These are phyloP conservation scores for Rubus parviflorus DNA, from an alignment of 306 rosid species.

Conservation along the genomic window DNA sequence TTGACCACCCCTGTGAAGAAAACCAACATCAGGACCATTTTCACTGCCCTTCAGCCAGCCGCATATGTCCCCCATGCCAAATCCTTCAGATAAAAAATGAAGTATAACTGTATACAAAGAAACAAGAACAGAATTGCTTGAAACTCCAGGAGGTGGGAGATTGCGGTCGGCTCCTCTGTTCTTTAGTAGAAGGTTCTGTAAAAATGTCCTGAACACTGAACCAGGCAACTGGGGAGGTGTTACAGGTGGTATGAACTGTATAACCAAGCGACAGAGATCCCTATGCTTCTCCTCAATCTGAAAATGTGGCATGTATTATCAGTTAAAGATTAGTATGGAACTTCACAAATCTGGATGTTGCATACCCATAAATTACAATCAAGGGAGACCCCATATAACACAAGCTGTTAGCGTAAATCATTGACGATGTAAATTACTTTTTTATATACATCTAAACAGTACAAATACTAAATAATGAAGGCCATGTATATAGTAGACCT, in stretches of 20 bases:
- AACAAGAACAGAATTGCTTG: constrained; percentile 85
- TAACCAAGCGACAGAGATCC: constrained; percentile 87
- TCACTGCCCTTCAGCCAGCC: constrained; percentile 78
- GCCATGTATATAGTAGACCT: not conserved
- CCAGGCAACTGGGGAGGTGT: constrained; percentile 88
- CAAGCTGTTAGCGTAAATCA: not conserved
- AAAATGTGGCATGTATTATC: constrained; percentile 20
- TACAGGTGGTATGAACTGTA: constrained; percentile 88
- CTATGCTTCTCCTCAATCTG: constrained; percentile 98
- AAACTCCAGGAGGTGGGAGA: constrained; percentile 81
- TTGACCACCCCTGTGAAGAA: constrained; percentile 95
- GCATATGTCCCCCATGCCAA: constrained; percentile 67
- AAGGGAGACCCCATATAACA: not conserved
- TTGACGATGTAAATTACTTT: not conserved
- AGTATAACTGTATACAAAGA: constrained; percentile 87
- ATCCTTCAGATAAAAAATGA: constrained; percentile 94
- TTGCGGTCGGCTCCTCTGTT: constrained; percentile 85
- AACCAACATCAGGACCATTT: constrained; percentile 66
- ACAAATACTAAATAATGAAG: not conserved
- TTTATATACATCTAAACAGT: not conserved
- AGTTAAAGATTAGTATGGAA: constrained; percentile 18
- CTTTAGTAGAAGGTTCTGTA: constrained; percentile 75
- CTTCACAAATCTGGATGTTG: constrained; percentile 11
- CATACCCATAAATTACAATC: constrained; percentile 12
- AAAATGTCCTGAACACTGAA: constrained; percentile 78